Evolutionary conservation across 257 asterid species (phyloP).

Genomic region (Osmanthus fragrans): DNA sequence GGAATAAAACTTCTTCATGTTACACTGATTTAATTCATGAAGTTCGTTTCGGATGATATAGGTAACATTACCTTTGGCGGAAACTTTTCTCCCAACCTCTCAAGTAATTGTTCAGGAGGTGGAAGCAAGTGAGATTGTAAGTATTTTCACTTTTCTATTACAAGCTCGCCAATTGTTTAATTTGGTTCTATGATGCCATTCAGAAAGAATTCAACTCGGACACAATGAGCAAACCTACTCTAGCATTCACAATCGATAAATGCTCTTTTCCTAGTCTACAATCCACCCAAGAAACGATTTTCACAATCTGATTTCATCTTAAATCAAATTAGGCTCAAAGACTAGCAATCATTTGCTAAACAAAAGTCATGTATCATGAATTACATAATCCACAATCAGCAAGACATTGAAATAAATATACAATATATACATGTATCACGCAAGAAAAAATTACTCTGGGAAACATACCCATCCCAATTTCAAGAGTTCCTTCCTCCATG

Average conservation of each 20-base stretch:
- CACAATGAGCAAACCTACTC: not conserved
- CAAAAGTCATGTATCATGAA: not conserved
- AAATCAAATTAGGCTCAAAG: not conserved
- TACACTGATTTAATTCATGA: not conserved
- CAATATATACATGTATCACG: not conserved
- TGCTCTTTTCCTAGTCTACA: not conserved
- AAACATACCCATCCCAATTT: conserved; percentile 35
- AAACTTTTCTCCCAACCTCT: not conserved
- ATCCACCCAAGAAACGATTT: not conserved
- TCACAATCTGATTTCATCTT: not conserved
- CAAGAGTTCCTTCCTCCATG: conserved; percentile 39
- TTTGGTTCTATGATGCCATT: not conserved
- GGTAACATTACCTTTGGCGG: not conserved
- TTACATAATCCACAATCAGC: not conserved
- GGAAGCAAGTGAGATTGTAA: not conserved
- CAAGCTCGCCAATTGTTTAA: not conserved
- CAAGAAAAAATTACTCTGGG: not conserved
- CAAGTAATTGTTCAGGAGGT: not conserved
- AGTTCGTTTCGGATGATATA: not conserved
- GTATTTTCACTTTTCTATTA: not conserved
- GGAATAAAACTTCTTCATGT: not conserved
- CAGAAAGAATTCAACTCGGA: not conserved
- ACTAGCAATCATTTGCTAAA: not conserved
- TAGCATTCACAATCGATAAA: not conserved
- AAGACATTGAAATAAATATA: not conserved